These are phyloP conservation scores for Hypoxylon sp. DNA, from an alignment of 2,329 filamentous ascomycete genomes.

Conservation along the genomic window DNA sequence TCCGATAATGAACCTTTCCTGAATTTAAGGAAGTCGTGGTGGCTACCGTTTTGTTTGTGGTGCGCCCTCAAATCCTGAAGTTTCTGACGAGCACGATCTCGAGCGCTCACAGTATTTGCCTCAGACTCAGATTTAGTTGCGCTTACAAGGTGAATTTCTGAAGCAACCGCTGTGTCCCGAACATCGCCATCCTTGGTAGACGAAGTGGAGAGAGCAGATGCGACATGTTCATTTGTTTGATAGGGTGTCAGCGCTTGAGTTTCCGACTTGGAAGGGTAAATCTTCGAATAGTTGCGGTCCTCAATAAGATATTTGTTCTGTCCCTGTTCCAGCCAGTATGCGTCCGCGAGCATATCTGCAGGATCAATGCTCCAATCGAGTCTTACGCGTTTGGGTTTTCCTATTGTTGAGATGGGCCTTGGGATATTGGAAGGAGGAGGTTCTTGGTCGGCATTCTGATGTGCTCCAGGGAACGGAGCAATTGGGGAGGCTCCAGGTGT, in stretches of 20 bases:
- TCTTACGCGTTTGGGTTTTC: slow-evolving; percentile 77
- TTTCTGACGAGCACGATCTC: slow-evolving; percentile 72
- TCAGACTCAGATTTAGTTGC: slow-evolving; percentile 55
- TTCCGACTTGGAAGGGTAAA: slow-evolving; percentile 67
- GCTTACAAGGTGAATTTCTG: slow-evolving; percentile 35
- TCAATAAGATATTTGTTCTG: slow-evolving; percentile 85
- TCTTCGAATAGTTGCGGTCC: slow-evolving; percentile 79
- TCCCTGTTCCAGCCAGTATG: slow-evolving; percentile 88
- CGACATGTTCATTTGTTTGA: slow-evolving; percentile 39
- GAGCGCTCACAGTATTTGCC: slow-evolving; percentile 64
- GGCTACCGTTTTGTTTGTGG: slow-evolving; percentile 65
- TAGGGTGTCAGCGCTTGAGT: slow-evolving; percentile 31
- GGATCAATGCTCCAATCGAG: slow-evolving; percentile 89
- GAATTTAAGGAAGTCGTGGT: slow-evolving; percentile 66
- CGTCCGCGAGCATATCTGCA: slow-evolving; percentile 88
- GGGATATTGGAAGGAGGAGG: slow-evolving; percentile 55
- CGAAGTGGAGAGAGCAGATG: slow-evolving; percentile 22
- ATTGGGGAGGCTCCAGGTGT: slow-evolving; percentile 55
- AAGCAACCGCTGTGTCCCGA: slow-evolving; percentile 22
- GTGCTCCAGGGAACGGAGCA: slow-evolving; percentile 62
- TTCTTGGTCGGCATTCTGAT: slow-evolving; percentile 59
- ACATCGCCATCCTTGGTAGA: slow-evolving; percentile 35
- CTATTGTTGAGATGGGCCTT: slow-evolving; percentile 58
- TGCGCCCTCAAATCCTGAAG: slow-evolving; percentile 68
- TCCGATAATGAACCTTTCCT: slow-evolving; percentile 70